Evolutionary conservation across 2,329 filamentous ascomycete genomes (phyloP), one percentile per base, ranked within the genome.

Genomic region (Pyrenophora tritici-repentis): DNA sequence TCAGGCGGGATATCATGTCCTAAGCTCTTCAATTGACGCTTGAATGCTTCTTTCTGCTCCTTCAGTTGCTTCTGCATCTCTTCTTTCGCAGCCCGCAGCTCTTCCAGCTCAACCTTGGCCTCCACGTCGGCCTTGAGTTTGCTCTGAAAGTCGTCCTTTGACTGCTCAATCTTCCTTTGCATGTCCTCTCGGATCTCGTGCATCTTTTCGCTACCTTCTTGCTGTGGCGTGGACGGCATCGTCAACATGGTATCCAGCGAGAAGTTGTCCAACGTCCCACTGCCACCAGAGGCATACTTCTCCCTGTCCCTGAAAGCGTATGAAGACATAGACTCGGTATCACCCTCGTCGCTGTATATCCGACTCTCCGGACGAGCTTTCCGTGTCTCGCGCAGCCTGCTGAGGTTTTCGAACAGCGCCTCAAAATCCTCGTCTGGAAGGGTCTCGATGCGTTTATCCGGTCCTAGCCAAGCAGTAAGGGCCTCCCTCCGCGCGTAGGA

Each of bases 401-500:
- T 93, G 24, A 99, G 87, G 66, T 97, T 93, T 62, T 97, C 94
- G 62, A 97, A 95, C 1, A 99, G 78, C 4, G 88, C 86, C 74
- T 97, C 95, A 20, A 99, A 81, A 70, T 99, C 93, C 65, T 97
- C 94, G 67, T 99, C 94, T 0, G 88, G 94, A 44, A 99, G 78
- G 56, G 89, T 90, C 8, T 89, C 86, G 55, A 99, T 91, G 65
- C 94, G 96, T 66, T 96, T 91, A 67, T 97, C 93, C 1, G 89
- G 85, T 5, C 94, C 94, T 16, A 97, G 79, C 53, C 96, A 89
- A 1, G 92, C 91, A 54, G 88, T 87, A 6, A 94, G 91, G n/a
- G 94, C 94, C 78, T 99, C 94, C 65, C 91, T 82, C 59, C 94
- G 84, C 16, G 94, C 94, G 74, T 95, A 89, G 4, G 90, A 94